Conservation (phyloP, 306 rosid genomes). For the Lathyrus aphaca region DNA sequence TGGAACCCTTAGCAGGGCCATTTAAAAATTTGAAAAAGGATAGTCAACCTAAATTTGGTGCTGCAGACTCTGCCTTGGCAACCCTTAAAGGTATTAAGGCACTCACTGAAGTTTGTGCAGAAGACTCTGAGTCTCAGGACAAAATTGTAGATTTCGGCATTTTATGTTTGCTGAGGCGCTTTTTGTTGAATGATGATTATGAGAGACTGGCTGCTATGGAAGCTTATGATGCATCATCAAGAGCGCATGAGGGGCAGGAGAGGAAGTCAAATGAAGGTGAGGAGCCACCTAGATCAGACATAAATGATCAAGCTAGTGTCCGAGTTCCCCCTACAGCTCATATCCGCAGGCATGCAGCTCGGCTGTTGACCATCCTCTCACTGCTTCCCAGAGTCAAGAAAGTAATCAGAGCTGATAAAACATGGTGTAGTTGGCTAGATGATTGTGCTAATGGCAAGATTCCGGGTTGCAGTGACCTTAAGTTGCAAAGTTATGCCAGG, state of each 20-base stretch:
- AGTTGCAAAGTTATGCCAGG: conserved; percentile 88
- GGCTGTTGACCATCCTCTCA: conserved; percentile 87
- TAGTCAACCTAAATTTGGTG: conserved; percentile 69
- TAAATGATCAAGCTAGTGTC: conserved; percentile 67
- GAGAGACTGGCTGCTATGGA: conserved; percentile 88
- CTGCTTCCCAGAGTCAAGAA: conserved; percentile 76
- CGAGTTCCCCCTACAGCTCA: conserved; percentile 96
- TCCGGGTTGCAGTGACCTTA: conserved; percentile 88
- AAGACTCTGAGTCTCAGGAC: conserved; percentile 59
- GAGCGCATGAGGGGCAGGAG: conserved; percentile 66
- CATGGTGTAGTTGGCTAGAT: conserved; percentile 88
- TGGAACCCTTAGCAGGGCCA: conserved; percentile 76
- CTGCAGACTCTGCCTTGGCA: conserved; percentile 92
- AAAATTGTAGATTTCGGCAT: conserved; percentile 75
- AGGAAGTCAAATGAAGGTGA: conserved; percentile 49
- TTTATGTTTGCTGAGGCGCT: conserved; percentile 79
- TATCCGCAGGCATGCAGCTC: conserved; percentile 91
- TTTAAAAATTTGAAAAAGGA: conserved; percentile 71
- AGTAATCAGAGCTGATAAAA: conserved; percentile 62
- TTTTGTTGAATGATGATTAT: conserved; percentile 83
- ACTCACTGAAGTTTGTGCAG: conserved; percentile 79
- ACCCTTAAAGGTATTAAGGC: conserved; percentile 92
- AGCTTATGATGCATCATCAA: conserved; percentile 93
- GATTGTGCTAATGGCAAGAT: conserved; percentile 86
- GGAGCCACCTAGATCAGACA: conserved; percentile 49